Evolutionary conservation across 1,139 yeast genomes (phyloP), one percentile per base, ranked within the genome.

Genomic region (Yamadazyma songkhlaensis): DNA sequence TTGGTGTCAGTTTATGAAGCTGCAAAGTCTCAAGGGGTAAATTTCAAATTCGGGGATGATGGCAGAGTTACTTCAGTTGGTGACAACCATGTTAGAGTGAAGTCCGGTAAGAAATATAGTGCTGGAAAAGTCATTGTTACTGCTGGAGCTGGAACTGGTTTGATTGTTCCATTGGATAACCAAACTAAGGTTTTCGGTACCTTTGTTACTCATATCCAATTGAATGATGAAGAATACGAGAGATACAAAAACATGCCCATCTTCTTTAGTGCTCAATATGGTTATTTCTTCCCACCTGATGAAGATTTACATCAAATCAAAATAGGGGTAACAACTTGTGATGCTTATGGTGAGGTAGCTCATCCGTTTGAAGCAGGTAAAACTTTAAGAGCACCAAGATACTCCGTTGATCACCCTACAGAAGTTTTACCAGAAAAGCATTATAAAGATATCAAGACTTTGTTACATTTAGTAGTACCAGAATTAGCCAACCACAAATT

Each of bases 271-370:
- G 62, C 75, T 6, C 72, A 68, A 38, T 50, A 60, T 44, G 80
- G 80, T 0, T 74, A 72, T 48, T 71, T 71, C 43, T 54, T 54
- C 32, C 58, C 51, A 27, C 53, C 59, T 3, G 79, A 73, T 46
- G 52, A 55, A 3, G 61, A 54, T 2, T 60, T 63, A 2, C 55
- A 53, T 29, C 45, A 53, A 10, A 41, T 72, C 30, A 74, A 74
- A 44, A 56, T 71, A 42, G 74, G 66, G 7, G 48, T 65, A 23
- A 67, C 71, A 1, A 65, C 62, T 14, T 53, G 63, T 20, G 74
- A 70, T 35, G 60, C 65, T 2, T 52, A 53, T 13, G 53, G 60
- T 35, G 46, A 44, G 12, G 47, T 56, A 9, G 50, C 33, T n/a
- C 50, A 59, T 46, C 67, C 68, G 3, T 57, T 58, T 43, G 49